phyloP scores from a whole-genome alignment of 225 moss, liverwort and hornwort genomes.

The Marchantia polymorpha region DNA sequence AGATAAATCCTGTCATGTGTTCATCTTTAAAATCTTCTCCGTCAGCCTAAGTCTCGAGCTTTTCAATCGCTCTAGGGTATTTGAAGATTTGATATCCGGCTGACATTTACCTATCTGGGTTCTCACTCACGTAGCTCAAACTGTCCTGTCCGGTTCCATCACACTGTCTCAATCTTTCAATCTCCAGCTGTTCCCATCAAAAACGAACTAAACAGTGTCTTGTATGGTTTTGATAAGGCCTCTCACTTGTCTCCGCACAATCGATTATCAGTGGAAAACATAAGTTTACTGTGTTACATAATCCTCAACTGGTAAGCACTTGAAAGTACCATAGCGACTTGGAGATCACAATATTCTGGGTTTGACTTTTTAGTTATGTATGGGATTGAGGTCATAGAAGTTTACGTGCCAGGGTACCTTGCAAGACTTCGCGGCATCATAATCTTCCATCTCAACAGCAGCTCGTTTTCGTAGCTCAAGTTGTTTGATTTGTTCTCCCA shows the following conservation, averaged over 20 bases:
- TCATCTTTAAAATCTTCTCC: not conserved
- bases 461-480: conserved; percentile 64
- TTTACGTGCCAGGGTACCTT: conserved; percentile 44
- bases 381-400: not conserved
- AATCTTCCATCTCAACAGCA: conserved; percentile 79
- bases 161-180: conserved; percentile 56
- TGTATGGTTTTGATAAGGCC: not conserved
- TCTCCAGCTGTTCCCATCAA: conserved; percentile 53
- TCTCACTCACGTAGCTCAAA: conserved; percentile 30
- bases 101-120: conserved; percentile 33
- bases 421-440: conserved; percentile 77
- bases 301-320: too few species aligned
- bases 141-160: conserved; percentile 44
- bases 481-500: conserved; percentile 69
- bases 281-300: too few species aligned
- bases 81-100: not conserved
- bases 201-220: not conserved
- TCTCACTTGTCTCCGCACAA: not conserved
- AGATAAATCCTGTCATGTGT: not conserved
- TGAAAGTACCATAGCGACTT: too few species aligned
- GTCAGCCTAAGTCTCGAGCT: not conserved
- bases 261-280: not conserved
- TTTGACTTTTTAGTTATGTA: too few species aligned
- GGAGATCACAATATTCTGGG: too few species aligned
- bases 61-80: not conserved